Evolutionary conservation across 78 protist species (phyloP).

Genomic region (Mantamonas sphyraenae): DNA sequence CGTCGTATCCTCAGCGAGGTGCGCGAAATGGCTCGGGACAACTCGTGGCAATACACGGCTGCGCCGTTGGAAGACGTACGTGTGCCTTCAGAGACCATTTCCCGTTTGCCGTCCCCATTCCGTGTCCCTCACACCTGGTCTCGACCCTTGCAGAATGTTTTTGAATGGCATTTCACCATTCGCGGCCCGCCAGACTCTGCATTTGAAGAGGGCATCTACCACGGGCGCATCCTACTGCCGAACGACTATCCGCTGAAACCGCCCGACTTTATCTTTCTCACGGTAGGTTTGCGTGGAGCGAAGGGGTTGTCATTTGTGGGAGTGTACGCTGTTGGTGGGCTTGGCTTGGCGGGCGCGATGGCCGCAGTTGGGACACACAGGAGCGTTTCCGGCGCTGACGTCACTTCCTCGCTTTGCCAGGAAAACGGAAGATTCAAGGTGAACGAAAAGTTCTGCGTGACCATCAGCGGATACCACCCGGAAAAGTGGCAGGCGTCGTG

Average conservation of each 20-base stretch:
- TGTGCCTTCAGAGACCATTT: too few relatives aligned
- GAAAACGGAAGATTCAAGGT: conserved; percentile 86
- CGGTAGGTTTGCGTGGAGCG: conserved; percentile 33
- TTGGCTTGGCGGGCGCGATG: too few relatives aligned
- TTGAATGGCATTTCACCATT: conserved; percentile 94
- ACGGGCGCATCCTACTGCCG: conserved; percentile 88
- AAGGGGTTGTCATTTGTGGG: neutral
- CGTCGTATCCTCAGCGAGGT: neutral
- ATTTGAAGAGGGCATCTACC: conserved; percentile 84
- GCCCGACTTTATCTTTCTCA: conserved; percentile 68
- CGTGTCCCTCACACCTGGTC: too few relatives aligned
- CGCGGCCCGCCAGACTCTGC: conserved; percentile 80
- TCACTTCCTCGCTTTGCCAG: conserved; percentile 1
- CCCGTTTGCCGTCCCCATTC: too few relatives aligned
- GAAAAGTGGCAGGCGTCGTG: conserved; percentile 93
- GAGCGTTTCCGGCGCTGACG: neutral
- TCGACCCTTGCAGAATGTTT: too few relatives aligned
- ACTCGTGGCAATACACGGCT: too few relatives aligned
- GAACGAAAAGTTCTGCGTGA: conserved; percentile 77
- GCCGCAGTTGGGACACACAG: neutral
- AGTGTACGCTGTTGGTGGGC: too few relatives aligned
- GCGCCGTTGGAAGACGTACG: too few relatives aligned
- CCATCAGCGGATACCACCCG: conserved; percentile 80
- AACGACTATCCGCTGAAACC: conserved; percentile 85
- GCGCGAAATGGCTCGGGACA: too few relatives aligned